A percentile compares a stretch with the other conserved stretches of the same genome.
Conservation (phyloP, 371 early-diverging fungal species). For the Circinella minor region DNA sequence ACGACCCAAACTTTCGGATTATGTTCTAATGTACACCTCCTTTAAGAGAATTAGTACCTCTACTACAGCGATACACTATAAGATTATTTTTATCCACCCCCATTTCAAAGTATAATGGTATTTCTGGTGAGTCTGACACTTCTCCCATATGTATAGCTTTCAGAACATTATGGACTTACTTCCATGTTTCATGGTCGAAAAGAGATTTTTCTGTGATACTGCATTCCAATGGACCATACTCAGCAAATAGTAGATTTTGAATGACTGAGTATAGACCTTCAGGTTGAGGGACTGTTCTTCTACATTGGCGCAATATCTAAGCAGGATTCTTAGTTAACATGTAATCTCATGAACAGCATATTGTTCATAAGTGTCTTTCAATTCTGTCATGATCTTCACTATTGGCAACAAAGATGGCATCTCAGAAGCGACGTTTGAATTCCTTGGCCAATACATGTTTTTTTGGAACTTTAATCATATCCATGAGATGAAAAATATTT, state of each 20-base stretch:
- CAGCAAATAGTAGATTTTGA: neutral
- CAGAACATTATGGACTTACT: neutral
- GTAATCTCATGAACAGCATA: neutral
- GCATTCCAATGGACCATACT: neutral
- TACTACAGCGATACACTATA: neutral
- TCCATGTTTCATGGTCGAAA: neutral
- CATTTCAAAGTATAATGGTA: neutral
- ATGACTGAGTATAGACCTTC: neutral
- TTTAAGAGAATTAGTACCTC: conserved; percentile 1
- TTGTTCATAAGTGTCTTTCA: neutral
- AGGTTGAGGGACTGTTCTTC: neutral
- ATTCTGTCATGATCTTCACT: neutral
- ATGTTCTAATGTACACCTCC: conserved; percentile 2
- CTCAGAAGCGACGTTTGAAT: neutral
- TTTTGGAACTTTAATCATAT: neutral
- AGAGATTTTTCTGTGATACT: neutral
- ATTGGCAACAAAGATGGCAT: neutral
- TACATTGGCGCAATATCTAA: neutral
- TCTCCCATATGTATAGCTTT: neutral
- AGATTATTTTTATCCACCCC: neutral
- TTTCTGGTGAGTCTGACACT: neutral
- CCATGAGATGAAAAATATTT: neutral
- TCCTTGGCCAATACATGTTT: neutral
- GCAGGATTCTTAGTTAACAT: neutral
- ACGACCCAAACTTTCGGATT: neutral